phyloP scores from a whole-genome alignment of 1,284 basidiomycete species.

The Ustilago sp. region DNA sequence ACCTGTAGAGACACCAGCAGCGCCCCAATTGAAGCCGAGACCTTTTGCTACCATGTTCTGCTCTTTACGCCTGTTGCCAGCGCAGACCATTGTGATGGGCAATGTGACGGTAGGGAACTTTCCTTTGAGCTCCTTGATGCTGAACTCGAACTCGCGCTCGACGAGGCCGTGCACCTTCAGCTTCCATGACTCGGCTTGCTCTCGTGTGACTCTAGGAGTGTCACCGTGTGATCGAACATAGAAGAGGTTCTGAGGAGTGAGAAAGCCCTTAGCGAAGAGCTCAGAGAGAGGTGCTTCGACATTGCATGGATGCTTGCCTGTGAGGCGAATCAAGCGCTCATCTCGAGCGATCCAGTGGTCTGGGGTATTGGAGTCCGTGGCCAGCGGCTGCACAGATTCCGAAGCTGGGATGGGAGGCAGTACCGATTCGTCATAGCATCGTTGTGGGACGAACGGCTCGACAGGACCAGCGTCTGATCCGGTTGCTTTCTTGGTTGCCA shows the following conservation, averaged over 20 bases:
- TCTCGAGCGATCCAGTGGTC: constrained; percentile 62
- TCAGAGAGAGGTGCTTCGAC: constrained; percentile 73
- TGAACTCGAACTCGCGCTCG: constrained; percentile 48
- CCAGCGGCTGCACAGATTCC: constrained; percentile 44
- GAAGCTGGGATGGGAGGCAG: constrained; percentile 51
- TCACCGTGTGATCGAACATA: constrained; percentile 79
- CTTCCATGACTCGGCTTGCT: constrained; percentile 72
- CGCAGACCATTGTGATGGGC: constrained; percentile 78
- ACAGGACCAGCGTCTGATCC: not conserved
- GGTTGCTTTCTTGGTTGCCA: constrained; percentile 1
- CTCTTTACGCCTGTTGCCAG: constrained; percentile 78
- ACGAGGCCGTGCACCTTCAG: constrained; percentile 73
- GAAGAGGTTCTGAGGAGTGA: constrained; percentile 77
- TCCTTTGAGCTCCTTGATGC: constrained; percentile 70
- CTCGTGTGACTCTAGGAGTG: constrained; percentile 73
- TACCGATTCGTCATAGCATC: constrained; percentile 29
- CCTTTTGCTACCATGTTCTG: constrained; percentile 78
- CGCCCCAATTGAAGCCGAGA: constrained; percentile 74
- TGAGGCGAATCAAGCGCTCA: constrained; percentile 58
- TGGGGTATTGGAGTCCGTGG: constrained; percentile 57
- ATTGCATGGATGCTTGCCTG: constrained; percentile 75
- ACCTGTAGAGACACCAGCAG: constrained; percentile 74
- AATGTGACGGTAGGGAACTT: constrained; percentile 75
- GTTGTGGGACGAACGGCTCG: constrained; percentile 30
- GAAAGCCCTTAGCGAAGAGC: constrained; percentile 74